Evolutionary conservation across 2,329 filamentous ascomycete genomes (phyloP), one percentile per base, ranked within the genome.

Genomic region (Arachnomyces sp.): DNA sequence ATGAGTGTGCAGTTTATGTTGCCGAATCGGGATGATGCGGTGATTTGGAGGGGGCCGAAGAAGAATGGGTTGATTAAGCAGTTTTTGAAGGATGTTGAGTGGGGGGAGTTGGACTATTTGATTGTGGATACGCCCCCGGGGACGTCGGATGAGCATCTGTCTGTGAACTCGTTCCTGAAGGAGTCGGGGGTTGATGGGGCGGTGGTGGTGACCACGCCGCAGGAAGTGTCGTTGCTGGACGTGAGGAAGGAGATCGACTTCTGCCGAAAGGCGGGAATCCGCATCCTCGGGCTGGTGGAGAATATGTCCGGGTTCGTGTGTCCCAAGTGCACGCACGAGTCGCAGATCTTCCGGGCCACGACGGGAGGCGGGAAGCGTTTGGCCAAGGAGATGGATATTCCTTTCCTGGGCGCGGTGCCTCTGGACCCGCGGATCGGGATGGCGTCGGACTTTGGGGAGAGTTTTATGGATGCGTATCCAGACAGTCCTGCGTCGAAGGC

Each of bases 1-100:
- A 96, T 98, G 90, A 92, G 84, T 55, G 87, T 98, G 49, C 92
- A 98, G 63, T 98, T 98, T 60, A 94, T 98, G 87, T 72, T 98
- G 34, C 92, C 92, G 0, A 87, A 86, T 55, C 76, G 85, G 34
- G 90, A 98, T 61, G 89, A 94, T 57, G 92, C 92, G 3, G 82
- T 98, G 31, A 98, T 98, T 50, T 98, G 92, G 92, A 77, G 92
- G 37, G 92, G 92, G 0, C 84, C 92, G 2, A 98, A 98, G 76
- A 98, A 98, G 75, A 98, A 96, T 56, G 92, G 92, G 0, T 67
- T 98, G 42, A 96, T 98, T 59, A 98, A 98, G 70, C 85, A 93
- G 61, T 98, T 98, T 53, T 67, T 98, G 38, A 95, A 94, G 69
- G 93, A 98, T 56, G 92, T 98, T 5, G 87, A 93, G 58, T 98